Evolutionary conservation across 192 early-diverging fungal species (phyloP).

Genomic region (Spizellomyces sp.): DNA sequence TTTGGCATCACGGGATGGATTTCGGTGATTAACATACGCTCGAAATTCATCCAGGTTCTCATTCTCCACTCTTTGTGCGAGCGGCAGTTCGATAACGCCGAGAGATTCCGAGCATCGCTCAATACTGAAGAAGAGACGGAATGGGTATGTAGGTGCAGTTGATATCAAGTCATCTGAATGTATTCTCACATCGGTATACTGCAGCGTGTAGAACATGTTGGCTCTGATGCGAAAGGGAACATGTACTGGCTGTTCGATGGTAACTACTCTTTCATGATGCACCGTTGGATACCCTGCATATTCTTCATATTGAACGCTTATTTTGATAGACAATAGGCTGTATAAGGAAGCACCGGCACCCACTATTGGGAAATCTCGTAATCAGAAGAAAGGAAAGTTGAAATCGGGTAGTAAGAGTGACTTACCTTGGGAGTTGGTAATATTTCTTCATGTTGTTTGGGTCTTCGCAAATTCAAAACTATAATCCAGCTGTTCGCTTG

Average conservation of each 20-base stretch:
- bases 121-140: constrained; percentile 61
- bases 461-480: background rate
- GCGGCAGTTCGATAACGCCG: constrained; percentile 74
- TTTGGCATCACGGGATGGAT: too few relatives aligned
- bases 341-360: constrained; percentile 61
- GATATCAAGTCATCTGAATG: too few relatives aligned
- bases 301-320: constrained; percentile 1
- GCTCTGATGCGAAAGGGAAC: constrained; percentile 65
- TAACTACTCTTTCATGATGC: constrained; percentile 14
- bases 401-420: constrained; percentile 35
- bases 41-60: constrained; percentile 26
- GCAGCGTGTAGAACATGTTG: constrained; percentile 76
- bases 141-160: constrained; percentile 54
- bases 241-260: constrained; percentile 83
- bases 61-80: constrained; percentile 52
- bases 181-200: background rate
- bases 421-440: constrained; percentile 23
- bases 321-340: constrained; percentile 66
- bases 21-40: too few relatives aligned
- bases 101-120: constrained; percentile 57
- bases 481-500: constrained; percentile 7
- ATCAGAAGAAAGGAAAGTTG: constrained; percentile 14
- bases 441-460: background rate
- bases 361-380: constrained; percentile 24
- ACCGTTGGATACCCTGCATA: too few relatives aligned